These are phyloP conservation scores for Westerdykella sp. DNA, from an alignment of 2,329 filamentous ascomycete species.

Conservation along the genomic window DNA sequence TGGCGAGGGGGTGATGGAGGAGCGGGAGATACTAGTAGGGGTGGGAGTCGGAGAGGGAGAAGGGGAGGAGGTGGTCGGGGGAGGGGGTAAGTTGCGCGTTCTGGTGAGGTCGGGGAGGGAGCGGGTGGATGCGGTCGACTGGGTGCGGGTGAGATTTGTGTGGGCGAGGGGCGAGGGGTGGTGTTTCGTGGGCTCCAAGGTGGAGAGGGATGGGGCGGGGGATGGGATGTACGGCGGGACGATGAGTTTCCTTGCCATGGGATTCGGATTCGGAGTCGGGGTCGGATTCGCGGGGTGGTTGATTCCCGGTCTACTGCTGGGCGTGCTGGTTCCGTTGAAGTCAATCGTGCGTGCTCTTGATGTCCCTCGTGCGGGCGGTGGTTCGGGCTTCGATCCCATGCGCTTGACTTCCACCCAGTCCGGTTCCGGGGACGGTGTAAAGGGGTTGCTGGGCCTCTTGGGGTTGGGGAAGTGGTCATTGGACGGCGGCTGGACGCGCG, in stretches of 20 bases:
- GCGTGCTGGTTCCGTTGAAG: constrained; percentile 17
- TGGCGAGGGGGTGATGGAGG: constrained; percentile 7
- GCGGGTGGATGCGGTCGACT: constrained; percentile 23
- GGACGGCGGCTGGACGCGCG: constrained; percentile 61
- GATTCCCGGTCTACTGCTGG: constrained; percentile 2
- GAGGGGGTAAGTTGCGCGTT: constrained; percentile 6
- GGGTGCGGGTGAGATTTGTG: constrained; percentile 17
- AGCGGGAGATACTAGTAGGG: constrained; percentile 2
- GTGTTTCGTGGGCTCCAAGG: constrained; percentile 18
- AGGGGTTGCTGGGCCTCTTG: constrained; percentile 73
- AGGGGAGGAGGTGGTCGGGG: constrained; percentile 2
- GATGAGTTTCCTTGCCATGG: constrained; percentile 26
- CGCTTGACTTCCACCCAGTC: constrained; percentile 66
- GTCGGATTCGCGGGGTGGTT: constrained; percentile 2
- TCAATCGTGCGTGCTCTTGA: constrained; percentile 25
- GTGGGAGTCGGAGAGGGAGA: constrained; percentile 5
- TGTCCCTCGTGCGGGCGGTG: constrained; percentile 28
- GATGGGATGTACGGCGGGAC: constrained; percentile 24
- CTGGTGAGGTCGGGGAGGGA: constrained; percentile 20
- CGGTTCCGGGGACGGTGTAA: constrained; percentile 63
- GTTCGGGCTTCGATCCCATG: constrained; percentile 22
- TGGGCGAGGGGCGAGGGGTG: background rate
- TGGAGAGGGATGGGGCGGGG: constrained; percentile 11
- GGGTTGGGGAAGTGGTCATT: constrained; percentile 63
- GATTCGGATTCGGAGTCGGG: no score